Base-by-base conservation (phyloP, 768 basidiomycete genomes). In the Lactifluus subvellereus region DNA sequence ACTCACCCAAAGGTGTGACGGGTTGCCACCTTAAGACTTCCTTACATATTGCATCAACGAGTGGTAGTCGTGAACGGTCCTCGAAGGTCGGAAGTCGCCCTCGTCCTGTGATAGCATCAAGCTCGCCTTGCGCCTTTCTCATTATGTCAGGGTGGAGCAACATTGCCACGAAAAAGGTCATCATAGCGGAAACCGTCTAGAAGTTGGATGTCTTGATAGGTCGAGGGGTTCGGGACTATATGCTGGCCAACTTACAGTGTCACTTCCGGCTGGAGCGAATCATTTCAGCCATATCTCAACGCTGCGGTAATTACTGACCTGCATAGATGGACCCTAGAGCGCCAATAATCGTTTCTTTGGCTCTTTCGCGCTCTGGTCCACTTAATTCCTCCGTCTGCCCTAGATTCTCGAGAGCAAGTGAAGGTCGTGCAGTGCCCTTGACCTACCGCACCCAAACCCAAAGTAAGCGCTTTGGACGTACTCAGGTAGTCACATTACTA, bases 71-170 rank as follows among this genome's bases (percentile, higher is more conserved):
- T 30, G 56, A 11, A 37, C 72, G 67, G 47, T 74, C 73, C 13
- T 54, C 56, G 45, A 70, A 66, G 6, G 60, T 69, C 6, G 74
- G 74, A 13, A 75, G 66, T 49, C 74, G 52, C 42, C 68, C 61
- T 30, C 60, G 16, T 11, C 69, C 70, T 13, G 70, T 65, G 35
- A 72, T 64, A 1, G 42, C 40, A 52, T 73, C 73, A 7, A 75
- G 61, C 47, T 75, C 73, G 5, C 50, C 61, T 53, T 74, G 73
- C 4, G 73, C 74, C 27, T 50, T 67, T 5, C 47, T 52, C 48
- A 70, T 69, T 6, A 71, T 54, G 2, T 71, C 69, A 2, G 73
- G 74, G 56, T 68, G 52, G 32, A 71, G 59, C 3, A 68, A 48
- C 63, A 72, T 67, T 4, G 69, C 70, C 1, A 71, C 64, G 43